Percentiles rank a stretch among this genome's conserved stretches.
phyloP scores from a whole-genome alignment of 148 eudicot genomes.

The Rhododendron molle region DNA sequence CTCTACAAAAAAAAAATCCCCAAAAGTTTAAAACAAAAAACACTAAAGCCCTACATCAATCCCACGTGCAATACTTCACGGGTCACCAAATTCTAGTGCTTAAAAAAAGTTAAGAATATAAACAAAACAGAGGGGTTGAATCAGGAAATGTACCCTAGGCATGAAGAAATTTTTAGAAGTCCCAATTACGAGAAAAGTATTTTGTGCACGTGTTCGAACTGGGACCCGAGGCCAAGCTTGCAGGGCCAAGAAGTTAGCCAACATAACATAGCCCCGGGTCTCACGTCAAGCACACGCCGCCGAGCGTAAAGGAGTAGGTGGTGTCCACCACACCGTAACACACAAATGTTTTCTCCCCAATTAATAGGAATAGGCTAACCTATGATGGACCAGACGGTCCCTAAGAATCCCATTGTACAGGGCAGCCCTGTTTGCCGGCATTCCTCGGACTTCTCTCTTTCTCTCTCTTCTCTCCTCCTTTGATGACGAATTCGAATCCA shows the following conservation, averaged over 20 bases:
- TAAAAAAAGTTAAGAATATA: neutral
- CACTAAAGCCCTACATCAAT: neutral
- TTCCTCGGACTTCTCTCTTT: slow-evolving; percentile 19
- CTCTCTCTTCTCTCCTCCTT: slow-evolving; percentile 2
- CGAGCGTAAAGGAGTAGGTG: neutral
- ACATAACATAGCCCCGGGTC: too few relatives aligned
- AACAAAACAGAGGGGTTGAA: slow-evolving; percentile 17
- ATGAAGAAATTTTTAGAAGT: neutral
- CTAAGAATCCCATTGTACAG: slow-evolving; percentile 75
- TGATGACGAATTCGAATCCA: neutral
- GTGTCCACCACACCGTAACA: neutral
- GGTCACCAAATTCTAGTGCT: neutral
- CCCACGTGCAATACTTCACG: neutral
- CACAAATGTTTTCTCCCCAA: neutral
- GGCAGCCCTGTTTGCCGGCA: slow-evolving; percentile 69
- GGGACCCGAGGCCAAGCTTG: neutral
- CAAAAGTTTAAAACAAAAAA: neutral
- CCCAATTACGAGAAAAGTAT: neutral
- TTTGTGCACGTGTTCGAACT: neutral
- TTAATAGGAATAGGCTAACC: slow-evolving; percentile 45
- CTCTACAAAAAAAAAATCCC: neutral
- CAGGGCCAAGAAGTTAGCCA: too few relatives aligned
- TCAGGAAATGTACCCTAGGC: neutral
- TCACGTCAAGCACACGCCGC: neutral
- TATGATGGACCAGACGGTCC: slow-evolving; percentile 60